phyloP scores from a whole-genome alignment of 192 early-diverging fungal species.

The Chytriomyces sp. region DNA sequence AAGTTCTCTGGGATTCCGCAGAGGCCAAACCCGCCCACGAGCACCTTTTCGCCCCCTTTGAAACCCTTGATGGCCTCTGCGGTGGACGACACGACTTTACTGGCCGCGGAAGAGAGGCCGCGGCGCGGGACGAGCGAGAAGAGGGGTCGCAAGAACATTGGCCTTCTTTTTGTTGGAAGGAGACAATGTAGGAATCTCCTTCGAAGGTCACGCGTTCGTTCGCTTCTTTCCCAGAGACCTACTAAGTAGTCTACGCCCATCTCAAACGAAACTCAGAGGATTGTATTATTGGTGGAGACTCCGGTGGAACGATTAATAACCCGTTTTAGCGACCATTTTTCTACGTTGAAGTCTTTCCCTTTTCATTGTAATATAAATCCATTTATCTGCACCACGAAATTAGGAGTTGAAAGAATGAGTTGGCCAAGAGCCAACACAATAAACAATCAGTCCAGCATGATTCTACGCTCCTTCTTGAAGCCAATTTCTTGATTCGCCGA shows the following conservation, averaged over 20 bases:
- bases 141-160: neutral
- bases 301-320: no score
- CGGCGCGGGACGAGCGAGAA: neutral
- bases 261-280: neutral
- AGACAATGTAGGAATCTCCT: neutral
- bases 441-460: no score
- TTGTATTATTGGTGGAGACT: neutral
- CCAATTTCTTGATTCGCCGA: conserved; percentile 55
- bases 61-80: conserved; percentile 56
- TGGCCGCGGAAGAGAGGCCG: conserved; percentile 25
- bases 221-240: no score
- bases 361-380: conserved; percentile 15
- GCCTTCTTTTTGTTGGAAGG: neutral
- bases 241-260: no score
- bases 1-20: conserved; percentile 83
- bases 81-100: conserved; percentile 60
- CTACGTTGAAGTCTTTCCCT: neutral
- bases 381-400: neutral
- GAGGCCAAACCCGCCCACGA: conserved; percentile 74
- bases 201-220: neutral
- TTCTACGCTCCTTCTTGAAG: conserved; percentile 46
- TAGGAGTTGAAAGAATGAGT: no score
- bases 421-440: conserved; percentile 27
- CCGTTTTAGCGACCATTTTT: no score
- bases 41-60: conserved; percentile 51